Base-by-base conservation (phyloP, 169 alveolate species). In the Fabrea salina region DNA sequence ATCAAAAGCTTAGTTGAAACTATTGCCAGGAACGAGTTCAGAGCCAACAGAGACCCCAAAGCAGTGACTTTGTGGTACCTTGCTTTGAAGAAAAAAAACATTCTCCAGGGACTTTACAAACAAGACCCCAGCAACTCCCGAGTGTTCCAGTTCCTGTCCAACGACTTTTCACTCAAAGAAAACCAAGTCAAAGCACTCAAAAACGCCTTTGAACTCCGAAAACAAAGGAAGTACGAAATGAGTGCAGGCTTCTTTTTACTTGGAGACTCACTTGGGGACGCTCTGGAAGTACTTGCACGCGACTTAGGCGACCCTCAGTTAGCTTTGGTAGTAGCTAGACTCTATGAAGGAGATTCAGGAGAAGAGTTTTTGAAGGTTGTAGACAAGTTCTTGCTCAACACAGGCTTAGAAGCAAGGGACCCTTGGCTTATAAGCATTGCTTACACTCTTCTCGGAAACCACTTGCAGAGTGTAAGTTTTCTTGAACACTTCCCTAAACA, bases 181-280 rank as follows among this genome's bases (percentile, higher is more conserved):
- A 47, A 64, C 49, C 64, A 49, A 32, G 44, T 70, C 0, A 49
- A 41, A 70, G 79, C 79, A 5, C 66, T 47, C 4, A 70, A 70
- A 70, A 70, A 70, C 37, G 79, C 79, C 27, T 70, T 70, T 70
- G 59, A 70, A 44, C 44, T 70, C 4, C 5, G 79, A 25, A 70
- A 25, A 5, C 59, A 41, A 44, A 37, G 66, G 22, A 44, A 70
- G 8, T 70, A 44, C 33, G 66, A 70, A 32, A 19, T 49, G 25
- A 22, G 50, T 16, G 79, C 79, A 7, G 70, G 67, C 49, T 70
- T 70, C 27, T 70, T 70, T 35, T 44, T 70, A 4, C 37, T 70
- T 11, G 79, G 50, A 13, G 44, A 22, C 4, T 4, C 25, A 5
- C 33, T 27, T 35, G 5, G 13, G 16, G 4, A 25, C 16, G 79